These are phyloP conservation scores for Boechera retrofracta DNA, from an alignment of 345 rosid species.

Conservation along the genomic window DNA sequence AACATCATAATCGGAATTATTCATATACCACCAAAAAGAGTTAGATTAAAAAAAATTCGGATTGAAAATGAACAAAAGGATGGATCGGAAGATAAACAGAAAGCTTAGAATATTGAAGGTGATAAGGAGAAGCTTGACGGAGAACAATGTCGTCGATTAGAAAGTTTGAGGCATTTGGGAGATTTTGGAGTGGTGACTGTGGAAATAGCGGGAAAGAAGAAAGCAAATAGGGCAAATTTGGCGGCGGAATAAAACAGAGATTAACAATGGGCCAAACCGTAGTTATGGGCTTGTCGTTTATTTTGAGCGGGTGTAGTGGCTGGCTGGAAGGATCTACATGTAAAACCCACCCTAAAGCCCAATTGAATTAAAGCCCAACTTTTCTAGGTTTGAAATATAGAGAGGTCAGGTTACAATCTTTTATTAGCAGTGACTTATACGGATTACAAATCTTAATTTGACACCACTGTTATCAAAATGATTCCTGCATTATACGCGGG, in stretches of 20 bases:
- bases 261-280: neutral
- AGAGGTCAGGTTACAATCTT: no score
- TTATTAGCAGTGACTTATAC: no score
- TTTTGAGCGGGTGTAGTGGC: no score
- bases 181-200: neutral
- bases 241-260: constrained; percentile 10
- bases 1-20: neutral
- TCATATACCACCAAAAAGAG: neutral
- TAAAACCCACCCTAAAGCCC: no score
- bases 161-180: neutral
- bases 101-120: constrained; percentile 11
- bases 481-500: no score
- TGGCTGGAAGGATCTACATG: no score
- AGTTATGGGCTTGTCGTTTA: neutral
- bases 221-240: constrained; percentile 25
- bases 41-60: neutral
- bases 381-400: no score
- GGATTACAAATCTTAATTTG: no score
- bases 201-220: constrained; percentile 36
- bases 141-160: neutral
- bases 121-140: neutral
- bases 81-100: neutral
- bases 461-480: no score
- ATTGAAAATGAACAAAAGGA: neutral
- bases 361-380: no score